Conservation (phyloP, 164 flowering plant genomes). For the Stephania cephalantha region DNA sequence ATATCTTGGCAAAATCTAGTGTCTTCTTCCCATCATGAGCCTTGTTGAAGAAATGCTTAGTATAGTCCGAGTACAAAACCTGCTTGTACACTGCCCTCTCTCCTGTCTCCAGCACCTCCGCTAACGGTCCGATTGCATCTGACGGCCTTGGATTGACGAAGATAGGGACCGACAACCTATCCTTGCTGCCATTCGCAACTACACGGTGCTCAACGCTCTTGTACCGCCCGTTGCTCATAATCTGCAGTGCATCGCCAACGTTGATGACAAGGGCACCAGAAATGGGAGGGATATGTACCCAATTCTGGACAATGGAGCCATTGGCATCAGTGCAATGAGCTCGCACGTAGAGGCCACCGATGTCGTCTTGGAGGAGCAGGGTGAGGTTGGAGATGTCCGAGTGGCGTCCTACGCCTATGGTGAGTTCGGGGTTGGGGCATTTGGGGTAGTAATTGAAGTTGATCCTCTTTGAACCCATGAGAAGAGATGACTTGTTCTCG, state of each 20-base stretch:
- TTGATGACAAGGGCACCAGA: conserved; percentile 10
- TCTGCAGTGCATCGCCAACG: conserved; percentile 24
- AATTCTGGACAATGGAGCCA: not conserved
- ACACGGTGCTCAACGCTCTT: conserved; percentile 49
- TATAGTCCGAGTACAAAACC: conserved; percentile 34
- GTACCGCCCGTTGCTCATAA: conserved; percentile 48
- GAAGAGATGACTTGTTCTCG: conserved; percentile 15
- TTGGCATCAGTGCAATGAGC: not conserved
- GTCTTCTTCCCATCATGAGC: conserved; percentile 49
- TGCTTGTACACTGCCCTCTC: conserved; percentile 34
- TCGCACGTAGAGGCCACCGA: conserved; percentile 33
- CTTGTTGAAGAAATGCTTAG: conserved; percentile 37
- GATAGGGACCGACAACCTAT: conserved; percentile 40
- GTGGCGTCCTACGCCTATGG: conserved; percentile 46
- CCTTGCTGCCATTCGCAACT: conserved; percentile 28
- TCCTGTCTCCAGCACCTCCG: conserved; percentile 26
- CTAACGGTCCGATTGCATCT: conserved; percentile 31
- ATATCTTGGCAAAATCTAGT: conserved; percentile 28
- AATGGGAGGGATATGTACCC: conserved; percentile 10
- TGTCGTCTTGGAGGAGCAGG: conserved; percentile 46
- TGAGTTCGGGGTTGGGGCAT: conserved; percentile 53
- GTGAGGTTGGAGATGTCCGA: conserved; percentile 47
- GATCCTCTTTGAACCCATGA: conserved; percentile 32
- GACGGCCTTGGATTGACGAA: conserved; percentile 35
- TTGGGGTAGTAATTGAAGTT: conserved; percentile 44